A percentile compares a stretch with the other conserved stretches of the same genome.
Conservation (phyloP, 192 early-diverging fungal species). For the Umbelopsis sp. region DNA sequence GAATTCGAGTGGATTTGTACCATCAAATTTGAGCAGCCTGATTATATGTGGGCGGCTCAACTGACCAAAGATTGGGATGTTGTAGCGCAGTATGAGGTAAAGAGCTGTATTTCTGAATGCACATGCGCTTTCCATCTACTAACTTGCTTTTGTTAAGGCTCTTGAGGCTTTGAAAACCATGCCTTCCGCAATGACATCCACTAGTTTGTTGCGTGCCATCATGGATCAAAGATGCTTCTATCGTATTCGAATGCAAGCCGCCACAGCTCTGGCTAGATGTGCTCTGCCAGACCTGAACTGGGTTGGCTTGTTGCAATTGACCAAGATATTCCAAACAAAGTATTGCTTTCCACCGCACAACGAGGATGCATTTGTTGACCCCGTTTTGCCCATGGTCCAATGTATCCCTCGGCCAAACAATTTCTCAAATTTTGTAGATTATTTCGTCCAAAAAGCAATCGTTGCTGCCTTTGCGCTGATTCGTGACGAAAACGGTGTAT, state of each 20-base stretch:
- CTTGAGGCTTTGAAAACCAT: slow-evolving; percentile 65
- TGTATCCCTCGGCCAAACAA: slow-evolving; percentile 86
- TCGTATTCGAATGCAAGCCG: slow-evolving; percentile 83
- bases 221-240: slow-evolving; percentile 83
- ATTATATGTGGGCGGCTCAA: slow-evolving; percentile 96
- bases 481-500: slow-evolving; percentile 63
- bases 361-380: slow-evolving; percentile 33
- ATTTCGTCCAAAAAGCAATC: slow-evolving; percentile 88
- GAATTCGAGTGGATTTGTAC: slow-evolving; percentile 93
- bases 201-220: slow-evolving; percentile 75
- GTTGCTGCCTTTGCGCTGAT: slow-evolving; percentile 73
- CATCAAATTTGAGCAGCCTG: slow-evolving; percentile 84
- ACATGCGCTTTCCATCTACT: neutral
- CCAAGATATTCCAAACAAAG: slow-evolving; percentile 71
- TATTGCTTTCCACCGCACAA: slow-evolving; percentile 62
- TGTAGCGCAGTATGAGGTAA: slow-evolving; percentile 85
- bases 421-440: slow-evolving; percentile 85
- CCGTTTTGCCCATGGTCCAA: slow-evolving; percentile 43
- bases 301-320: slow-evolving; percentile 74
- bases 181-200: slow-evolving; percentile 68
- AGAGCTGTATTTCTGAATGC: neutral
- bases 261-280: slow-evolving; percentile 69
- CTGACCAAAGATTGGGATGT: slow-evolving; percentile 90
- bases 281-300: slow-evolving; percentile 58
- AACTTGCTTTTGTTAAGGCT: slow-evolving; percentile 38